Evolutionary conservation across 345 rosid genomes (phyloP).

Genomic region (Adansonia digitata): DNA sequence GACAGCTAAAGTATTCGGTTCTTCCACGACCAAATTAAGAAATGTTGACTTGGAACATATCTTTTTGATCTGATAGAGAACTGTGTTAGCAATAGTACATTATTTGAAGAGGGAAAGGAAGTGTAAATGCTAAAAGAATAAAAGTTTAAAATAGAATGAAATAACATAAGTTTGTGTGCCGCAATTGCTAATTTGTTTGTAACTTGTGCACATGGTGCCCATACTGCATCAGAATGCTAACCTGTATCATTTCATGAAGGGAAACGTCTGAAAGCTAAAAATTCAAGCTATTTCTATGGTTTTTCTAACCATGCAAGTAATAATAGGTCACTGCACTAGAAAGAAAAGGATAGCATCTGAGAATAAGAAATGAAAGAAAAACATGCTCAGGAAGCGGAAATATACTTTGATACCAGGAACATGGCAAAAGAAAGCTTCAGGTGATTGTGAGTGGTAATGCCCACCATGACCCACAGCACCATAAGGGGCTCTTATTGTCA

Average conservation of each 20-base stretch:
- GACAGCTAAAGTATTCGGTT: neutral
- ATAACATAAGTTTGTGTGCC: neutral
- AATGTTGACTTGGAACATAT: neutral
- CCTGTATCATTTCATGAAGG: neutral
- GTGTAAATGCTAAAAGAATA: neutral
- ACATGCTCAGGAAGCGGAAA: slow-evolving; percentile 1
- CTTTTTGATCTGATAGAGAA: neutral
- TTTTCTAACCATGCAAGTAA: neutral
- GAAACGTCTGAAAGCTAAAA: neutral
- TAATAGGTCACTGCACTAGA: neutral
- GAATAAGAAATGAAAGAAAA: slow-evolving; percentile 9
- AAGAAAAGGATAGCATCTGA: neutral
- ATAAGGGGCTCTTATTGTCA: slow-evolving; percentile 49
- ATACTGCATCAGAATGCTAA: neutral
- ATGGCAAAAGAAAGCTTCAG: slow-evolving; percentile 46
- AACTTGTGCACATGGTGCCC: neutral
- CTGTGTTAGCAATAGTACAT: neutral
- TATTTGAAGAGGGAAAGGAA: neutral
- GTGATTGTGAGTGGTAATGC: neutral
- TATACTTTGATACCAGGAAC: slow-evolving; percentile 86
- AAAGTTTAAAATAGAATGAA: neutral
- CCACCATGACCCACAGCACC: slow-evolving; percentile 67
- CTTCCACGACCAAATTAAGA: neutral
- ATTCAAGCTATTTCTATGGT: neutral
- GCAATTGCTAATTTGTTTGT: neutral